Evolutionary conservation across 2,329 filamentous ascomycete species (phyloP), one percentile per base, ranked within the genome.

Genomic region (Penicillium vulpinum): DNA sequence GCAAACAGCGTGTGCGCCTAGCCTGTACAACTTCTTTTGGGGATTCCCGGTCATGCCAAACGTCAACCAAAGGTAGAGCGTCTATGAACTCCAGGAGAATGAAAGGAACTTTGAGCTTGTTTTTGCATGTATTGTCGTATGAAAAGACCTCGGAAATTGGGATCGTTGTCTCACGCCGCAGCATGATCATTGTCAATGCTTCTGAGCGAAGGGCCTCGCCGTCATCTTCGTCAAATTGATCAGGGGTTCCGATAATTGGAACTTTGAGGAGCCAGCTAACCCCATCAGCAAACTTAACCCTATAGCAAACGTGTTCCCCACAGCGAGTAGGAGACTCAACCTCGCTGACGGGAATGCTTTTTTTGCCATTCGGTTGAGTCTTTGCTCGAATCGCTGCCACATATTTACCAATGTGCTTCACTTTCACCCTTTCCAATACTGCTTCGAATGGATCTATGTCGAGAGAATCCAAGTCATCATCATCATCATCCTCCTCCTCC

Each of bases 61-160:
- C 58, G 24, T 71, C 31, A 5, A n/a, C 62, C 28, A 73, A 49
- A 31, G 64, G 57, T 5, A 29, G 50, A 15, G 67, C 69, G 9
- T 54, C 33, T 24, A 71, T 62, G 51, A 61, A 65, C 9, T 61
- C 54, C 60, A 72, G 64, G 10, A 69, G 39, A 36, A 71, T 72
- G 50, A 63, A 72, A 22, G 70, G 69, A 44, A 64, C 62, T 28
- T 48, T 28, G 24, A 71, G 57, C 35, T 26, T 22, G 35, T 70
- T 71, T 26, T 68, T 18, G 35, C 10, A 54, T 55, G 67, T 67
- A 3, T 60, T 45, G 8, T 60, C 62, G 55, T 70, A 73, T 26
- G 65, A 65, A 11, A 67, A 60, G 40, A 71, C 65, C 3, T 68
- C 54, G n/a, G 72, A 70, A 4, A 73, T 18, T 22, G 67, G 70